Percentiles rank a stretch among this genome's conserved stretches.
Evolutionary conservation across 768 basidiomycete species (phyloP).

Genomic region (Tricholoma terreum): DNA sequence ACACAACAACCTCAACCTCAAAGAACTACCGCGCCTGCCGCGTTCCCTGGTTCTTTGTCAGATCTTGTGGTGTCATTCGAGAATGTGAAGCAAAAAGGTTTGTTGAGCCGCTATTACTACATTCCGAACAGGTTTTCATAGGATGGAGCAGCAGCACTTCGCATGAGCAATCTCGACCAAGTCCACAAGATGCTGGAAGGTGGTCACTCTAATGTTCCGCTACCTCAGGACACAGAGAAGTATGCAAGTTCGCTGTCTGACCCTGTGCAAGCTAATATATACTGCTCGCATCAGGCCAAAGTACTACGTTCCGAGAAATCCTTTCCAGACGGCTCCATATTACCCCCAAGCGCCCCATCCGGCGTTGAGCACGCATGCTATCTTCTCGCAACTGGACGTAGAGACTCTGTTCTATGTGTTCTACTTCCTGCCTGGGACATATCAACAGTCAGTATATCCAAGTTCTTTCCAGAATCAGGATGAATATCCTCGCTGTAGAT

Average conservation of each 20-base stretch:
- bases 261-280: conserved; percentile 9
- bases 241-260: conserved; percentile 31
- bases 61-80: conserved; percentile 95
- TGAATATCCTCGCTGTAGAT: conserved; percentile 43
- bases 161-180: conserved; percentile 83
- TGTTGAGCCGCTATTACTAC: conserved; percentile 11
- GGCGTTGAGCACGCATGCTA: conserved; percentile 73
- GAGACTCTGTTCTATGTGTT: conserved; percentile 99
- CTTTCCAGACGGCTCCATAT: conserved; percentile 86
- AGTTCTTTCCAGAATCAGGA: conserved; percentile 3
- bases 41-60: conserved; percentile 82
- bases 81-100: conserved; percentile 94
- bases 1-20: conserved; percentile 42
- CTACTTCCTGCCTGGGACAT: conserved; percentile 96
- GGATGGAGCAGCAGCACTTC: conserved; percentile 55
- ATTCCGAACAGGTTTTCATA: conserved; percentile 1
- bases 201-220: conserved; percentile 85
- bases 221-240: conserved; percentile 96
- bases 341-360: conserved; percentile 90
- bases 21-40: conserved; percentile 35
- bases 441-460: conserved; percentile 76
- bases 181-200: conserved; percentile 92
- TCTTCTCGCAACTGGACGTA: conserved; percentile 90
- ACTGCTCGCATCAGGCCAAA: conserved; percentile 65
- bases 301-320: conserved; percentile 93